These are phyloP conservation scores for Diaporthe longicolla DNA, from an alignment of 2,329 filamentous ascomycete species.

Conservation along the genomic window DNA sequence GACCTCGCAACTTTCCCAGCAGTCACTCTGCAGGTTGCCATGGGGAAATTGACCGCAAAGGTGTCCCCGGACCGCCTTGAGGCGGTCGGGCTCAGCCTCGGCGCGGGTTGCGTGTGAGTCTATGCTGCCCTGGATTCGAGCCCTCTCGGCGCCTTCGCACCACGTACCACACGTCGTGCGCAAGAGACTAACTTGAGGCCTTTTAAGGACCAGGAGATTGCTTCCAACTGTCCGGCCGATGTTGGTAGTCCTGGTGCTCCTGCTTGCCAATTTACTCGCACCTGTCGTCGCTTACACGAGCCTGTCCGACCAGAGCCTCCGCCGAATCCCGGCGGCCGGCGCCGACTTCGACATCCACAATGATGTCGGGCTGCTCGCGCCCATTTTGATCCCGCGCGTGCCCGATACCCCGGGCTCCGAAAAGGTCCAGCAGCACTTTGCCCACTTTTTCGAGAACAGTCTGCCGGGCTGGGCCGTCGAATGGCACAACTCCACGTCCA, in stretches of 20 bases:
- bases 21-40: slow-evolving; percentile 36
- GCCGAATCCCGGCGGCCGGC: slow-evolving; percentile 70
- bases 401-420: slow-evolving; percentile 79
- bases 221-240: neutral
- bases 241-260: slow-evolving; percentile 28
- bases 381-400: slow-evolving; percentile 81
- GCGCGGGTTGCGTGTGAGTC: slow-evolving; percentile 12
- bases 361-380: slow-evolving; percentile 76
- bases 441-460: slow-evolving; percentile 75
- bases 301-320: slow-evolving; percentile 47
- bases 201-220: neutral
- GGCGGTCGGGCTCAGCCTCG: neutral
- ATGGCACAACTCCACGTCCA: slow-evolving; percentile 82
- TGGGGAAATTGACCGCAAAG: slow-evolving; percentile 34
- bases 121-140: neutral
- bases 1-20: slow-evolving; percentile 3
- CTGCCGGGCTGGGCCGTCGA: slow-evolving; percentile 80
- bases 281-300: slow-evolving; percentile 46
- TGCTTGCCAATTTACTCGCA: slow-evolving; percentile 34
- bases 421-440: slow-evolving; percentile 79
- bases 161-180: slow-evolving; percentile 6
- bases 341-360: slow-evolving; percentile 77
- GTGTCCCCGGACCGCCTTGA: neutral
- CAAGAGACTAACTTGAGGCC: neutral
- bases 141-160: neutral